Conservation (phyloP, 371 early-diverging fungal species). For the Apophysomyces sp. region DNA sequence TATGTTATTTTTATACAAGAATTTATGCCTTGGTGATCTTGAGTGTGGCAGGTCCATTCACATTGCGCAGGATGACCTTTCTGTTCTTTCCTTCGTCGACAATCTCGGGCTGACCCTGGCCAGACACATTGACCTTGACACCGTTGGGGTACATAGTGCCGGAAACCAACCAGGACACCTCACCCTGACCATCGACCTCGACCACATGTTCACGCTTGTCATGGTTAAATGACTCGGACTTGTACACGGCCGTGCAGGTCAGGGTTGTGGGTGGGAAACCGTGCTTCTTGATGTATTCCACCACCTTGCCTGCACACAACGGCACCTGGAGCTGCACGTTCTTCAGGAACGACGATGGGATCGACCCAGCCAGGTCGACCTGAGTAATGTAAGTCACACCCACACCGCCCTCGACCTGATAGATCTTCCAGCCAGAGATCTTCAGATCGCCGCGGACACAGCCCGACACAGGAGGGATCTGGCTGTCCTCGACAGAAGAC, state of each 20-base stretch:
- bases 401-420: slow-evolving; percentile 29
- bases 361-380: slow-evolving; percentile 43
- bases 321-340: slow-evolving; percentile 41
- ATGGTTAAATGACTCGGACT: slow-evolving; percentile 36
- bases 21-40: slow-evolving; percentile 23
- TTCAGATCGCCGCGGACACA: slow-evolving; percentile 41
- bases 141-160: slow-evolving; percentile 42
- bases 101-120: slow-evolving; percentile 12
- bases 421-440: slow-evolving; percentile 47
- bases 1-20: too few relatives aligned
- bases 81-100: slow-evolving; percentile 9
- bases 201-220: slow-evolving; percentile 14
- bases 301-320: slow-evolving; percentile 44
- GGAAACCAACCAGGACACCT: slow-evolving; percentile 17
- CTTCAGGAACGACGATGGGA: slow-evolving; percentile 42
- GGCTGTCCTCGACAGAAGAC: slow-evolving; percentile 39
- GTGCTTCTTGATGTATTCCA: slow-evolving; percentile 28
- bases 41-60: slow-evolving; percentile 15
- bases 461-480: slow-evolving; percentile 23
- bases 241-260: slow-evolving; percentile 15
- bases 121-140: slow-evolving; percentile 27
- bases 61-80: not conserved
- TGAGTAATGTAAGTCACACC: slow-evolving; percentile 44
- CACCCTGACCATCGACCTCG: slow-evolving; percentile 23
- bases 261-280: slow-evolving; percentile 34